Base-by-base conservation (phyloP, 2,329 filamentous ascomycete genomes). In the Apiospora rasikravindrae region DNA sequence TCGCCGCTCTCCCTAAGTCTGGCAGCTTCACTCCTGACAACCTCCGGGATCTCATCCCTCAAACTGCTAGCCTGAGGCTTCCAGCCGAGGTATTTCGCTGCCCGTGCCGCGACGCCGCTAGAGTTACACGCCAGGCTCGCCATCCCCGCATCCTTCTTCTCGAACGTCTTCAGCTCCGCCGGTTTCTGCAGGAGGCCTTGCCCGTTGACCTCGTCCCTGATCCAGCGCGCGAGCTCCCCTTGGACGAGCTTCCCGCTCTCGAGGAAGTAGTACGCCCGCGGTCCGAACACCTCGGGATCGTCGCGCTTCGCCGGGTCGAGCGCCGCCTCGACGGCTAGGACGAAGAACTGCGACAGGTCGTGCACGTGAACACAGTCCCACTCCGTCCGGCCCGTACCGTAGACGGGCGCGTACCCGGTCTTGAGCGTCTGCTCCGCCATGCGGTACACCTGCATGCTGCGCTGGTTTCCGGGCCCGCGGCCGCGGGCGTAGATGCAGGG, bases 201-300 rank as follows among this genome's bases (percentile, higher is more conserved):
- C 76, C 87, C 84, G 49, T 84, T 81, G 2, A 88, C 89, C 76
- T 88, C 86, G 57, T 90, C 85, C 0, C 88, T 89, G 72, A 93
- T 84, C 77, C 83, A 83, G 72, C 81, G 80, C 2, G 89, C 83
- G 10, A 92, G 78, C 19, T 93, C 89, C 6, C 88, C 86, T n/a
- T n/a, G 92, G 91, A 82, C 82, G 78, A 92, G 89, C 70, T 87
- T 82, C 1, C 89, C 91, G 75, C 87, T 88, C 79, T 92, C 90
- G 10, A 87, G 85, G 74, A 94, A 90, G 82, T 90, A 94, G 80
- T 94, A 94, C 0, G 85, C 91, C 45, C 88, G 80, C 0, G 80
- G 80, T 1, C 91, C 91, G 86, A 92, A 94, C 5, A 90, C 82
- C 76, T 93, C 91, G 0, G 87, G 82, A 71, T 90, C 87, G 5